These are phyloP conservation scores for Mallotus japonicus DNA, from an alignment of 441 rosid species.

Conservation along the genomic window DNA sequence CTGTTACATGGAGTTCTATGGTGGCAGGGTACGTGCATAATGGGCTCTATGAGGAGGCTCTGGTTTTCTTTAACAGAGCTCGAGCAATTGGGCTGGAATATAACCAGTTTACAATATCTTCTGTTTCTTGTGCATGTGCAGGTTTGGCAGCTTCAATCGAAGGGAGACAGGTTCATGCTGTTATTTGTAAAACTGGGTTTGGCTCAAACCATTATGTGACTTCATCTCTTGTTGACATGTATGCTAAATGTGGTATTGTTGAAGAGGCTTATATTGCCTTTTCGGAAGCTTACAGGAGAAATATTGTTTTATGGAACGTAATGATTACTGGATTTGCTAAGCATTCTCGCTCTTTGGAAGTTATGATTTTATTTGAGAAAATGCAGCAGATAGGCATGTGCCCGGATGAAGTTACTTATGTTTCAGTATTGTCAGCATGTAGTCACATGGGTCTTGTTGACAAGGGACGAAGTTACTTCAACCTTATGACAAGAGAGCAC, in stretches of 20 bases:
- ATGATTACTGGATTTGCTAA: conserved; percentile 74
- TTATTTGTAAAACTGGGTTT: conserved; percentile 57
- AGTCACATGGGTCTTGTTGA: conserved; percentile 71
- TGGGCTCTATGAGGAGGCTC: conserved; percentile 66
- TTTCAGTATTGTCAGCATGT: conserved; percentile 63
- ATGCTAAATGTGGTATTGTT: conserved; percentile 70
- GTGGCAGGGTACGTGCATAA: conserved; percentile 66
- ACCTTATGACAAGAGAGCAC: conserved; percentile 53
- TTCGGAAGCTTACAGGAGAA: conserved; percentile 41
- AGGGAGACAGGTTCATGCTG: conserved; percentile 63
- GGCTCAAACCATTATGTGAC: conserved; percentile 47
- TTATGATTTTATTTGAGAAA: conserved; percentile 71
- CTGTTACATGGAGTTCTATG: conserved; percentile 86
- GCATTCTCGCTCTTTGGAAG: conserved; percentile 54
- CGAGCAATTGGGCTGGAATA: conserved; percentile 41
- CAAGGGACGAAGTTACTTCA: conserved; percentile 52
- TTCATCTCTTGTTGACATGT: conserved; percentile 72
- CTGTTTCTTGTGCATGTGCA: conserved; percentile 64
- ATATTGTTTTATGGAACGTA: conserved; percentile 62
- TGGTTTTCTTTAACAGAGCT: conserved; percentile 41
- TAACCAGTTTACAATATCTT: conserved; percentile 59
- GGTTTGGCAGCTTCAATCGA: conserved; percentile 55
- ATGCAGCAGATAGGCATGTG: conserved; percentile 68
- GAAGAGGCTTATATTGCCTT: conserved; percentile 57
- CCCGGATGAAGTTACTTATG: conserved; percentile 71